phyloP scores from a whole-genome alignment of 2,329 filamentous ascomycete genomes.

The Cytospora piceae region DNA sequence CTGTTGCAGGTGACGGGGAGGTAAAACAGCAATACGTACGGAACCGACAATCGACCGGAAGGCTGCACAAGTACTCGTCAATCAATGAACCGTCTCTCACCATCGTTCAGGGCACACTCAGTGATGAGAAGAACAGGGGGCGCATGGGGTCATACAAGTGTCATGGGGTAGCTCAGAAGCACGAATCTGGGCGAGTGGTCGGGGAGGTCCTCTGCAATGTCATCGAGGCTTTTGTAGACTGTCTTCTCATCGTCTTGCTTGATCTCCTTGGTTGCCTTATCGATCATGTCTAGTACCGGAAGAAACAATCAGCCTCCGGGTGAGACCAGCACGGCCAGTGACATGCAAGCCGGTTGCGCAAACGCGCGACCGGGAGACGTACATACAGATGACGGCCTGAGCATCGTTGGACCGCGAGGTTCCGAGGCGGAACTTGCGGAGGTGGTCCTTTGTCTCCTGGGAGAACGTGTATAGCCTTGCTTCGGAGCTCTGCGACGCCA shows the following conservation, averaged over 20 bases:
- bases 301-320: conserved; percentile 18
- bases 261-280: conserved; percentile 89
- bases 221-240: conserved; percentile 79
- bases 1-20: conserved; percentile 89
- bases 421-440: conserved; percentile 91
- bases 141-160: conserved; percentile 60
- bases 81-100: neutral
- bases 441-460: conserved; percentile 81
- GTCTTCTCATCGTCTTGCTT: conserved; percentile 75
- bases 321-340: conserved; percentile 37
- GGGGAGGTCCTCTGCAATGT: conserved; percentile 85
- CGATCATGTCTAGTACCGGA: conserved; percentile 67
- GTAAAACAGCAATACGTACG: conserved; percentile 95
- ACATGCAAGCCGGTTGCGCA: conserved; percentile 63
- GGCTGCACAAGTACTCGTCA: conserved; percentile 52
- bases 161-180: conserved; percentile 87
- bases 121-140: neutral
- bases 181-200: conserved; percentile 91
- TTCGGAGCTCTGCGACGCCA: conserved; percentile 65
- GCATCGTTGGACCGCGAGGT: conserved; percentile 86
- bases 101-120: conserved; percentile 3
- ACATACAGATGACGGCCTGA: conserved; percentile 93
- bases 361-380: conserved; percentile 38
- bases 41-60: conserved; percentile 82
- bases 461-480: conserved; percentile 92